phyloP scores from a whole-genome alignment of 176 grass and related monocot species.

The Rhynchospora tenuis region DNA sequence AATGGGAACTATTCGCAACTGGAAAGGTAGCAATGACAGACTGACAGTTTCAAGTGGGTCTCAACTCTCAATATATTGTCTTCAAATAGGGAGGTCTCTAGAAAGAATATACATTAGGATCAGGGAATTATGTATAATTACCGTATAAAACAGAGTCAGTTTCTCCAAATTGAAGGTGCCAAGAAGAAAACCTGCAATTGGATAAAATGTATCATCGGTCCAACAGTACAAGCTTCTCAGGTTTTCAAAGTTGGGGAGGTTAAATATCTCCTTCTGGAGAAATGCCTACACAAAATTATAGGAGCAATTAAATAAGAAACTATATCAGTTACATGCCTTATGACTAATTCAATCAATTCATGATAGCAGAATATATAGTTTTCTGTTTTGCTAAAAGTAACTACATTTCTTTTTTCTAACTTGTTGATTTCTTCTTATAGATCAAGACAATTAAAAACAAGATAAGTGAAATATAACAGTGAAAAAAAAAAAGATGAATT shows the following conservation, averaged over 20 bases:
- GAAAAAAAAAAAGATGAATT: background rate
- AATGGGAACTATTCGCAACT: too few relatives aligned
- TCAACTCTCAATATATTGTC: too few relatives aligned
- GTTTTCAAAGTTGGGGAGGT: background rate
- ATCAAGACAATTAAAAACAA: background rate
- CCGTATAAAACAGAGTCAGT: background rate
- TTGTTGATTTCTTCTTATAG: background rate
- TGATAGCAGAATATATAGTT: background rate
- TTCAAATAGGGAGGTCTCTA: too few relatives aligned
- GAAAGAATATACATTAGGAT: background rate
- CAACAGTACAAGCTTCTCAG: background rate
- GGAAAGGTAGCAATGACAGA: too few relatives aligned
- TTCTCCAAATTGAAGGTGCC: background rate
- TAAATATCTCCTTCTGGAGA: background rate
- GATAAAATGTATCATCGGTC: background rate
- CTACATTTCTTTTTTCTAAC: background rate
- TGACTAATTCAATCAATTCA: background rate
- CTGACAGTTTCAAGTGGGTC: too few relatives aligned
- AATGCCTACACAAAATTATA: background rate
- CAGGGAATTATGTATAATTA: background rate
- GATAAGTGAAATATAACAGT: background rate
- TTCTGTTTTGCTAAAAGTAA: background rate
- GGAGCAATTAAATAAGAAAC: background rate
- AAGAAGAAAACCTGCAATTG: background rate
- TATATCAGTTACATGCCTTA: background rate